phyloP scores from a whole-genome alignment of 2,329 filamentous ascomycete genomes.

The Phialocephala subalpina region DNA sequence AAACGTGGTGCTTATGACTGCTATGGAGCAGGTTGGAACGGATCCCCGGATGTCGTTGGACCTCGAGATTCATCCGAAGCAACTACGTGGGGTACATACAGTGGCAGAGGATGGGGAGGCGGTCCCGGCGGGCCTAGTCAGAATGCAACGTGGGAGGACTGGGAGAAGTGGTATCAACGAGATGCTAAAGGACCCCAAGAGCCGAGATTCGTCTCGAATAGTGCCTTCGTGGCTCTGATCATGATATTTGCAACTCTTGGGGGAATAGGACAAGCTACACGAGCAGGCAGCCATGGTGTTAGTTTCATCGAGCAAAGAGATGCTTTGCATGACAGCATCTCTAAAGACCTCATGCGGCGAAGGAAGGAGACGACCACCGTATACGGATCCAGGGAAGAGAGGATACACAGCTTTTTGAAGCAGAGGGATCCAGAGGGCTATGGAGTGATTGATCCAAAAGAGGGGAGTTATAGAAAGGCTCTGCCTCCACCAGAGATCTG shows the following conservation, averaged over 20 bases:
- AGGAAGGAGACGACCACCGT: constrained; percentile 61
- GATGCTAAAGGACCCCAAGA: constrained; percentile 56
- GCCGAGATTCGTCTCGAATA: constrained; percentile 77
- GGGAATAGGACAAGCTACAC: constrained; percentile 74
- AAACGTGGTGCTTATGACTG: constrained; percentile 85
- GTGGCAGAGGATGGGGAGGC: constrained; percentile 37
- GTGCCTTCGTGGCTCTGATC: constrained; percentile 78
- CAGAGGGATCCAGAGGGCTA: constrained; percentile 64
- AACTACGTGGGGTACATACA: constrained; percentile 32
- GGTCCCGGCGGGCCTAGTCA: constrained; percentile 55
- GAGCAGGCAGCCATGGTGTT: constrained; percentile 68
- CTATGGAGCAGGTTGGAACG: constrained; percentile 82
- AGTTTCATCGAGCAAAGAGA: constrained; percentile 72
- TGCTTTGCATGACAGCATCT: constrained; percentile 70
- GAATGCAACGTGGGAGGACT: constrained; percentile 98
- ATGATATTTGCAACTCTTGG: constrained; percentile 74
- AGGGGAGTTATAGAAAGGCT: constrained; percentile 54
- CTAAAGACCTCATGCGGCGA: constrained; percentile 64
- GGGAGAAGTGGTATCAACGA: constrained; percentile 80
- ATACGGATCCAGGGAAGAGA: constrained; percentile 63
- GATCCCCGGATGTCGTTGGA: constrained; percentile 47
- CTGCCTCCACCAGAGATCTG: constrained; percentile 55
- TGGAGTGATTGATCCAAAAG: constrained; percentile 40
- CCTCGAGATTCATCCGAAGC: constrained; percentile 40
- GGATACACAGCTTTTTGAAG: constrained; percentile 80